Conservation (phyloP, 2,329 filamentous ascomycete species). For the Fusarium albosuccineum region DNA sequence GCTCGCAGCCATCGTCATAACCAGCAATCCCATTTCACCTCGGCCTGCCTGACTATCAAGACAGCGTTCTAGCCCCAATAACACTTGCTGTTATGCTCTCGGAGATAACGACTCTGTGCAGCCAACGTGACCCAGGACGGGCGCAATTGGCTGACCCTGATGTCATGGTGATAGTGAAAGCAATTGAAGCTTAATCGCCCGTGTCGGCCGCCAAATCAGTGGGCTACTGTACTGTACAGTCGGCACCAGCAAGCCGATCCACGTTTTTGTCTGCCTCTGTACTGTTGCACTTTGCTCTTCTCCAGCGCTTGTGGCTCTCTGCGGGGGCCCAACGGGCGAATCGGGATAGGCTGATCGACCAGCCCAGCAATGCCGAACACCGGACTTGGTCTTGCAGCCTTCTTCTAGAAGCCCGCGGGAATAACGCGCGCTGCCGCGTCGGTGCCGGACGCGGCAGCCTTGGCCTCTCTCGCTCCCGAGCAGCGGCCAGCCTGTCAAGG, state of each 20-base stretch:
- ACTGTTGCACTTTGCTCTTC: neutral
- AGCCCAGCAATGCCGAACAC: conserved; percentile 23
- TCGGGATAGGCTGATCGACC: conserved; percentile 4
- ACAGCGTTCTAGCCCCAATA: neutral
- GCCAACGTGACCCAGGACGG: conserved; percentile 33
- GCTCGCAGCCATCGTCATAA: conserved; percentile 3
- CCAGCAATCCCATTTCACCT: neutral
- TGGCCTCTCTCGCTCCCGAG: conserved; percentile 10
- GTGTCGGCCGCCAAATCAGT: conserved; percentile 21
- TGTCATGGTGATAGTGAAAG: conserved; percentile 32
- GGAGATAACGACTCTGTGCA: conserved; percentile 33
- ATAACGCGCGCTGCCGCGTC: conserved; percentile 30
- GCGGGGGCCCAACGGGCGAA: neutral
- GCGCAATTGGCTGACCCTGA: conserved; percentile 37
- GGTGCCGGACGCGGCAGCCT: conserved; percentile 34
- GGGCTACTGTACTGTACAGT: conserved; percentile 20
- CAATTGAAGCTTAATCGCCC: conserved; percentile 32
- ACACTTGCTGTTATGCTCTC: conserved; percentile 3
- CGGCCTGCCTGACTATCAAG: conserved; percentile 7
- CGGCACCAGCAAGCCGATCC: conserved; percentile 32
- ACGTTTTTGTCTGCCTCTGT: conserved; percentile 1
- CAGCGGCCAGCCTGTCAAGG: conserved; percentile 4
- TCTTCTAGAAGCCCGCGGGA: conserved; percentile 44
- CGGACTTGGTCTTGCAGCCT: conserved; percentile 24
- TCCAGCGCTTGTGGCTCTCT: no score